Conservation (phyloP, 2,329 filamentous ascomycete species). For the Calonectria pseudoreteaudii region DNA sequence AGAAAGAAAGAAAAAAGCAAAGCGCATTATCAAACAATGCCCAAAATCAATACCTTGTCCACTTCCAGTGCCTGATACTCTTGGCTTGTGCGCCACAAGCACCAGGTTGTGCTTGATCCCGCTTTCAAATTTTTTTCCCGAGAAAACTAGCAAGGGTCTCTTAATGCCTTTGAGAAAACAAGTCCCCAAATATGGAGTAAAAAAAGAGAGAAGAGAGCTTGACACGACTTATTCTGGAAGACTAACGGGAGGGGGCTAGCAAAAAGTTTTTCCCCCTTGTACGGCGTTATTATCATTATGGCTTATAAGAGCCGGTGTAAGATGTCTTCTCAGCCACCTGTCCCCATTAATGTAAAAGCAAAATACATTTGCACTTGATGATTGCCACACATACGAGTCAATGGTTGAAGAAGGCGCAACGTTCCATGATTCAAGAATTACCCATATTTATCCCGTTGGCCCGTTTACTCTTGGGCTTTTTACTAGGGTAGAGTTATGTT, state of each 20-base stretch:
- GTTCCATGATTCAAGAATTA: background rate
- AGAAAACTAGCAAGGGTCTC: background rate
- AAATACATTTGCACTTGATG: background rate
- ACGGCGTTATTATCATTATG: background rate
- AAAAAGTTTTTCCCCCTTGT: background rate
- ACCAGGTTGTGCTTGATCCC: background rate
- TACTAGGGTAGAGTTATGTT: background rate
- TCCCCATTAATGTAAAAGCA: background rate
- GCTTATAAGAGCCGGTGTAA: background rate
- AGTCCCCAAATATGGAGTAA: background rate
- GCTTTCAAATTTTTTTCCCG: background rate
- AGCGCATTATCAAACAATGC: background rate
- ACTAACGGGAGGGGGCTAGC: background rate
- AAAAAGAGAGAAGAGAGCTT: background rate
- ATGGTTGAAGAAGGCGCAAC: background rate
- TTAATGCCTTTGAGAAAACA: background rate
- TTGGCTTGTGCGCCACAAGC: background rate
- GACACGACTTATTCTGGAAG: background rate
- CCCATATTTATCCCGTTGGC: background rate
- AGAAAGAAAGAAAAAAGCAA: background rate
- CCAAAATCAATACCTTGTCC: background rate
- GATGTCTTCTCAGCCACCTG: background rate
- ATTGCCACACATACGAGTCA: background rate
- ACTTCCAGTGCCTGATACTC: background rate
- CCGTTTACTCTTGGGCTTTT: background rate